phyloP scores from a whole-genome alignment of 805 yeast genomes.

The Yarrowia osloensis region DNA sequence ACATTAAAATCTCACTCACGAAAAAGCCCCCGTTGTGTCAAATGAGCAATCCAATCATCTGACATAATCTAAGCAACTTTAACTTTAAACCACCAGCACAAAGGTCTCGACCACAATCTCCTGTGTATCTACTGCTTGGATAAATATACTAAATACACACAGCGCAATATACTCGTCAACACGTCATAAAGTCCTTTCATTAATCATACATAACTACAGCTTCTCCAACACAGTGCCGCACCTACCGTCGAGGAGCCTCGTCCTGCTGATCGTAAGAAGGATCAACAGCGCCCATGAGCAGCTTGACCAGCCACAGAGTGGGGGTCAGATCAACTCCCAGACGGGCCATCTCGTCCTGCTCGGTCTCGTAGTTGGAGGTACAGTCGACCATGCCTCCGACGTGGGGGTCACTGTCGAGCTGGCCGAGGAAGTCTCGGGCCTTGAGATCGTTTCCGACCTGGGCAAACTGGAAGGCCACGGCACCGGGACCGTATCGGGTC shows the following conservation, averaged over 20 bases:
- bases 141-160: too few species aligned
- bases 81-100: neutral
- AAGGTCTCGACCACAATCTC: too few species aligned
- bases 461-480: conserved; percentile 42
- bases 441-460: conserved; percentile 42
- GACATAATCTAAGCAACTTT: neutral
- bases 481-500: conserved; percentile 39
- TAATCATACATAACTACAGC: neutral
- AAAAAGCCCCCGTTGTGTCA: too few species aligned
- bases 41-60: neutral
- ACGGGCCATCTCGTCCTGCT: conserved; percentile 41
- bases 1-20: too few species aligned
- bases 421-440: conserved; percentile 40
- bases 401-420: conserved; percentile 38
- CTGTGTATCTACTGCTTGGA: too few species aligned
- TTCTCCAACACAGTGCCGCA: neutral
- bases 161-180: too few species aligned
- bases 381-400: conserved; percentile 41
- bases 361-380: conserved; percentile 40
- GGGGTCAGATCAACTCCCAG: conserved; percentile 41
- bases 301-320: conserved; percentile 40
- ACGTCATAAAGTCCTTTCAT: neutral
- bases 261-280: conserved; percentile 41
- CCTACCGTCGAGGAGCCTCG: conserved; percentile 31
- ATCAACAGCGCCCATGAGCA: conserved; percentile 40